These are phyloP conservation scores for Boletellus deceptivus DNA, from an alignment of 1,284 basidiomycete genomes.

Conservation along the genomic window DNA sequence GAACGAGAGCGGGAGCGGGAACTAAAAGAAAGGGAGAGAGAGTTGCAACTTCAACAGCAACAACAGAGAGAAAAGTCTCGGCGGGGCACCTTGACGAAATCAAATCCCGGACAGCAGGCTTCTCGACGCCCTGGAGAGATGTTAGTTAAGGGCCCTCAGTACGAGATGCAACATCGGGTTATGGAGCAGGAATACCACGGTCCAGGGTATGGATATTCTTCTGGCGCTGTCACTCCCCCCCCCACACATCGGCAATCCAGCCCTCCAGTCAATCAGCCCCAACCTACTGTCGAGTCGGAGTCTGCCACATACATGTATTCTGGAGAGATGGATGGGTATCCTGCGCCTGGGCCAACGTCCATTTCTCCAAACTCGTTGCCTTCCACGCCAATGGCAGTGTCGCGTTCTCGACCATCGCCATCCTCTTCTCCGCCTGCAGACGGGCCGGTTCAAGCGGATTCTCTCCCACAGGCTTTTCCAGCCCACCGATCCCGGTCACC, in stretches of 20 bases:
- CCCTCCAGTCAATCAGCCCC: slow-evolving; percentile 25
- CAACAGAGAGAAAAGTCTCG: slow-evolving; percentile 58
- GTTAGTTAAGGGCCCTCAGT: slow-evolving; percentile 84
- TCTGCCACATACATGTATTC: slow-evolving; percentile 18
- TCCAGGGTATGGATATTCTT: slow-evolving; percentile 36
- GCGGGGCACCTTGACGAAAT: slow-evolving; percentile 55
- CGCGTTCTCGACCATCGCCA: slow-evolving; percentile 13
- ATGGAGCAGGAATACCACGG: slow-evolving; percentile 81
- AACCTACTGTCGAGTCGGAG: slow-evolving; percentile 28
- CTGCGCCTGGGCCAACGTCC: slow-evolving; percentile 15
- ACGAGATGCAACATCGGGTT: slow-evolving; percentile 89
- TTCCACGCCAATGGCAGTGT: slow-evolving; percentile 10
- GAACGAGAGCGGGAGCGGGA: slow-evolving; percentile 46
- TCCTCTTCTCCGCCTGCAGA: slow-evolving; percentile 33
- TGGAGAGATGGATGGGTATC: slow-evolving; percentile 22
- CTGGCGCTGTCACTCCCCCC: slow-evolving; percentile 23
- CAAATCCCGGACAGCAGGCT: slow-evolving; percentile 39
- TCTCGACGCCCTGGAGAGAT: slow-evolving; percentile 76
- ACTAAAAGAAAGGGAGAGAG: slow-evolving; percentile 41
- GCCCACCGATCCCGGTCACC: slow-evolving; percentile 34
- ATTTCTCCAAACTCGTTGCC: slow-evolving; percentile 14
- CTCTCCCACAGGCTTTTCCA: slow-evolving; percentile 14
- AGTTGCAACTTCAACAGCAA: slow-evolving; percentile 39
- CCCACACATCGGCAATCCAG: slow-evolving; percentile 35
- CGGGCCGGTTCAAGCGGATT: slow-evolving; percentile 15